Conservation (phyloP, 176 grass and related monocot species). For the Musa beccarii region DNA sequence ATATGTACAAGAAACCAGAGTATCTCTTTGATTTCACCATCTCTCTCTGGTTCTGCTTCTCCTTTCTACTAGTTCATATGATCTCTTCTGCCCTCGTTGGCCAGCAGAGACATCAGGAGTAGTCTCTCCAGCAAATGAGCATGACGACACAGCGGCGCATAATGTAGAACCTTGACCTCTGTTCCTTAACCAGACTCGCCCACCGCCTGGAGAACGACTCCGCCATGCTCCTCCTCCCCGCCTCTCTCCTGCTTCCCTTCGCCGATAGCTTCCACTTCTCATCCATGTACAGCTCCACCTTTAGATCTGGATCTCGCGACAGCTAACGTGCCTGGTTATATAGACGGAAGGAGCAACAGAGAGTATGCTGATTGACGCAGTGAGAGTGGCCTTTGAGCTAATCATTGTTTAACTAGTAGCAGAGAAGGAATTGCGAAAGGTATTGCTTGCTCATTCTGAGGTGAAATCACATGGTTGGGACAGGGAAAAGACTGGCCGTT, state of each 20-base stretch:
- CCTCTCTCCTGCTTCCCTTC: conserved; percentile 29
- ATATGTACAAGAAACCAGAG: too few species aligned
- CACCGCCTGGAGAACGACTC: conserved; percentile 67
- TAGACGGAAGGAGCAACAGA: not conserved
- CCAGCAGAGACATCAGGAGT: conserved; percentile 28
- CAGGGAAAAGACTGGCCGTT: not conserved
- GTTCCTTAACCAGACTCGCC: conserved; percentile 77
- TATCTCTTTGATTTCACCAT: too few species aligned
- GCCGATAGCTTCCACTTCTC: conserved; percentile 66
- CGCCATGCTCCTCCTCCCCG: conserved; percentile 13
- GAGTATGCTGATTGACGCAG: not conserved
- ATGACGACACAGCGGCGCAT: conserved; percentile 90
- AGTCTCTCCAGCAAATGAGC: conserved; percentile 89
- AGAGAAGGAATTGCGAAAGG: not conserved
- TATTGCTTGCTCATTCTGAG: too few species aligned
- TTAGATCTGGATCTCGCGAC: not conserved
- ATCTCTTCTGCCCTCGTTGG: too few species aligned
- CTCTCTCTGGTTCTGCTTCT: too few species aligned
- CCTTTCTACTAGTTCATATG: too few species aligned
- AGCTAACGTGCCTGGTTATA: not conserved
- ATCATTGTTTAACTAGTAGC: not conserved
- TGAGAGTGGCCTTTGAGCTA: not conserved
- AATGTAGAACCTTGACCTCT: conserved; percentile 88
- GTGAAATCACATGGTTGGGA: not conserved
- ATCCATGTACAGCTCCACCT: conserved; percentile 52